A percentile compares a stretch with the other conserved stretches of the same genome.
Conservation (phyloP, 179 eudicot genomes). For the Vitellaria paradoxa region DNA sequence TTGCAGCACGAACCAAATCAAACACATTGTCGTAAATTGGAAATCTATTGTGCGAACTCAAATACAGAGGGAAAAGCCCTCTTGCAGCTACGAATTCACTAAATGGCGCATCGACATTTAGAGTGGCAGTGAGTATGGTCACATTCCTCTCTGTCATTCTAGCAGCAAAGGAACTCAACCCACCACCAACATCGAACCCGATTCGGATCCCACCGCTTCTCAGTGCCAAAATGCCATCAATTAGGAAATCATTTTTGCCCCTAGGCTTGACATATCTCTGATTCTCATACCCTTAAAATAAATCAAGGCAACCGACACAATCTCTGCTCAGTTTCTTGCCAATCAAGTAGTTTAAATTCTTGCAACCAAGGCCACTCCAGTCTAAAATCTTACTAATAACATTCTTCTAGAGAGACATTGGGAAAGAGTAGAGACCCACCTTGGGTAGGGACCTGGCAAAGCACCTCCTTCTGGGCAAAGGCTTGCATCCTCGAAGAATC, state of each 20-base stretch:
- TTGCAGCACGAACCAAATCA: conserved; percentile 75
- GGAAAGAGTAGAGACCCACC: conserved; percentile 49
- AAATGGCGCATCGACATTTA: no score
- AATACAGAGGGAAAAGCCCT: conserved; percentile 78
- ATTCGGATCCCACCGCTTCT: conserved; percentile 65
- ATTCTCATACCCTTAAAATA: no score
- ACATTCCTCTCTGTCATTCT: conserved; percentile 88
- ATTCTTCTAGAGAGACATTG: no score
- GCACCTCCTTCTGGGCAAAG: conserved; percentile 88
- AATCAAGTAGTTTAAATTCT: no score
- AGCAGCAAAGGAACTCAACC: conserved; percentile 88
- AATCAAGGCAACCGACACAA: conserved; percentile 74
- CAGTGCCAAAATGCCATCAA: conserved; percentile 71
- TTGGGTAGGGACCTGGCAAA: conserved; percentile 63
- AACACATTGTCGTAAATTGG: conserved; percentile 76
- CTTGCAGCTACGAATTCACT: conserved; percentile 87
- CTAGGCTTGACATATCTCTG: no score
- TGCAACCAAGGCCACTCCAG: no score
- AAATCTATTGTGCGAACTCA: conserved; percentile 81
- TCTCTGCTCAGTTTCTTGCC: conserved; percentile 61
- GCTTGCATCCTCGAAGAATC: no score
- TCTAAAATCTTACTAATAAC: no score
- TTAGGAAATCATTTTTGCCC: conserved; percentile 69
- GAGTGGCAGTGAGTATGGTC: conserved; percentile 65
- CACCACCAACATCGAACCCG: no score